Percentiles rank a stretch among this genome's conserved stretches.
phyloP scores from a whole-genome alignment of 2,329 filamentous ascomycete genomes.

The Tolypocladium tundrense region DNA sequence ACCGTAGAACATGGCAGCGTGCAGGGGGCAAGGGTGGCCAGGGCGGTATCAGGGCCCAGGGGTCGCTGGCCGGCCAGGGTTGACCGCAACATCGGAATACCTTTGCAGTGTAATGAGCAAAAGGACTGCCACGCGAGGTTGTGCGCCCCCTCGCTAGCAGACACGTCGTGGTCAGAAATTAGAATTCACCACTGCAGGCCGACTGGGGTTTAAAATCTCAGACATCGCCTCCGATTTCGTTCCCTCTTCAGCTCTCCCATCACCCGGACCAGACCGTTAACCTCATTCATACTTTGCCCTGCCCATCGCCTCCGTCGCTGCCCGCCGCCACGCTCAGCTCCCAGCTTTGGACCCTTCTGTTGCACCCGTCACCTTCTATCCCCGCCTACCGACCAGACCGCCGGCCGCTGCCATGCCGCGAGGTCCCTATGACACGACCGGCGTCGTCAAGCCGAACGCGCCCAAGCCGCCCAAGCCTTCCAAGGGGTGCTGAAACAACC shows the following conservation, averaged over 20 bases:
- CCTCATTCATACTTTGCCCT: neutral
- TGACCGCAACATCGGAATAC: conserved; percentile 1
- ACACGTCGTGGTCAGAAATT: neutral
- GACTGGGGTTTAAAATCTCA: conserved; percentile 8
- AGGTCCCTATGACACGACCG: conserved; percentile 28
- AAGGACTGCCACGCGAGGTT: conserved; percentile 10
- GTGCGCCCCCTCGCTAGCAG: conserved; percentile 3
- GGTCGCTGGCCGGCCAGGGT: conserved; percentile 2
- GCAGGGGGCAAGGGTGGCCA: neutral
- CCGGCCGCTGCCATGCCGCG: conserved; percentile 16
- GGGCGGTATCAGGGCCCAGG: conserved; percentile 1
- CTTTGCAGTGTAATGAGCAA: neutral
- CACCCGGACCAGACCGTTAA: neutral
- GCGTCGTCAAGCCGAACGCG: conserved; percentile 22
- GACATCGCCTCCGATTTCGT: conserved; percentile 6
- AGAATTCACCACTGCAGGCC: conserved; percentile 1
- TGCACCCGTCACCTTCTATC: neutral
- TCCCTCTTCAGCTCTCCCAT: conserved; percentile 1
- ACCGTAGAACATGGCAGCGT: neutral
- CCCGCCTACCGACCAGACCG: conserved; percentile 1
- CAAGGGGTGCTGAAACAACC: neutral
- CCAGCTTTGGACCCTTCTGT: neutral
- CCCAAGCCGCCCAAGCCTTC: conserved; percentile 23
- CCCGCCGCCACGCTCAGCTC: neutral
- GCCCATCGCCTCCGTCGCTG: neutral